phyloP scores from a whole-genome alignment of 192 early-diverging fungal species.

The Podila epicladia region DNA sequence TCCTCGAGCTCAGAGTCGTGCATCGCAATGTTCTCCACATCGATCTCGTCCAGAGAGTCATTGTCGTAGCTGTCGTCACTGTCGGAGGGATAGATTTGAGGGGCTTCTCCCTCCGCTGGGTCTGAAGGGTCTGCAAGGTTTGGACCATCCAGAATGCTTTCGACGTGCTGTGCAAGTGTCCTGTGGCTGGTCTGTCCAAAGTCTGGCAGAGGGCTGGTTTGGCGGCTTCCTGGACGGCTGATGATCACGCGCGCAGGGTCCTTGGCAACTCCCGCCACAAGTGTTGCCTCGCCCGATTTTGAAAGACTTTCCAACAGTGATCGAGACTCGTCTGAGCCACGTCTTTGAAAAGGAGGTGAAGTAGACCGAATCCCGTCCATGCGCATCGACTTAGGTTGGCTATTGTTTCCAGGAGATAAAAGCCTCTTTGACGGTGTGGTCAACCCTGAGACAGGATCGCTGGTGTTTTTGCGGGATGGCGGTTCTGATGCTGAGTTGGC shows the following conservation, averaged over 20 bases:
- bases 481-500: neutral
- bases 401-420: neutral
- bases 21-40: constrained; percentile 52
- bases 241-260: constrained; percentile 28
- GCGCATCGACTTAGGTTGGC: neutral
- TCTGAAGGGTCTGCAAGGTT: neutral
- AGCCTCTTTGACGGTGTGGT: neutral
- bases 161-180: neutral
- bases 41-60: constrained; percentile 42
- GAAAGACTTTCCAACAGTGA: neutral
- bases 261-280: neutral
- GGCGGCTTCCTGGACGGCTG: constrained; percentile 23
- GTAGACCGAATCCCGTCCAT: neutral
- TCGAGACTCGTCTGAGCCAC: neutral
- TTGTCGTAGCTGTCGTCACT: constrained; percentile 27
- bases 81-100: constrained; percentile 6
- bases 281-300: neutral
- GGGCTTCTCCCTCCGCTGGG: constrained; percentile 15
- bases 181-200: constrained; percentile 1
- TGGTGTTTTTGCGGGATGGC: neutral
- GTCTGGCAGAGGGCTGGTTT: constrained; percentile 20
- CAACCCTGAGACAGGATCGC: neutral
- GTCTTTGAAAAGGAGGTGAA: neutral
- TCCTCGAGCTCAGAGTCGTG: constrained; percentile 42
- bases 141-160: neutral